Percentiles rank a stretch among this genome's conserved stretches.
Evolutionary conservation across 2,329 filamentous ascomycete species (phyloP).

Genomic region (Sphaerulina musiva): DNA sequence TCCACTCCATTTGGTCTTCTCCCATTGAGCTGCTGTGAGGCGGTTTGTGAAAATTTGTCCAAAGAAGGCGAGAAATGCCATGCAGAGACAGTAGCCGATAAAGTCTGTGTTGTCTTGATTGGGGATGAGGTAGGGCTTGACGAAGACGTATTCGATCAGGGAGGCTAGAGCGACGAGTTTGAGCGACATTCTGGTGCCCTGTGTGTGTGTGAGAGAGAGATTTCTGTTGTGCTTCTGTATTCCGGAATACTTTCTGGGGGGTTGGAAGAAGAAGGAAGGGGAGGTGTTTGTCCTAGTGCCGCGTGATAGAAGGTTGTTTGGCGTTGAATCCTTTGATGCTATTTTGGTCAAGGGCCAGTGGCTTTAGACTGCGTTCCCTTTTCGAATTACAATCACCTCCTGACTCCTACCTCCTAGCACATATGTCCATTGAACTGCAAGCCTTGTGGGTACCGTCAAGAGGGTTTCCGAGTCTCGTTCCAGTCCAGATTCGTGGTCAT

Average conservation of each 20-base stretch:
- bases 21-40: slow-evolving; percentile 8
- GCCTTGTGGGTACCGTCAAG: too few relatives aligned
- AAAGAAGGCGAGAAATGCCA: slow-evolving; percentile 16
- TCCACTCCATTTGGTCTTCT: slow-evolving; percentile 8
- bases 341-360: background rate
- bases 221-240: background rate
- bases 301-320: background rate
- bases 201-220: background rate
- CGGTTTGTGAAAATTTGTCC: slow-evolving; percentile 15
- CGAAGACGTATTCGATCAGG: slow-evolving; percentile 16
- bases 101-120: slow-evolving; percentile 13
- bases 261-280: too few relatives aligned
- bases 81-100: slow-evolving; percentile 15
- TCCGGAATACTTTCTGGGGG: background rate
- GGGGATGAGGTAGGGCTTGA: slow-evolving; percentile 16
- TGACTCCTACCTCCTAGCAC: background rate
- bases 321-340: background rate
- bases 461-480: too few relatives aligned
- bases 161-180: slow-evolving; percentile 18
- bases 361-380: background rate
- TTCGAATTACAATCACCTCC: background rate
- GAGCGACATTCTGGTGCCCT: background rate
- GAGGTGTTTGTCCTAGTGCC: too few relatives aligned
- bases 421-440: too few relatives aligned
- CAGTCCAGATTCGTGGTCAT: too few relatives aligned